Evolutionary conservation across 2,329 filamentous ascomycete genomes (phyloP).

Genomic region (Dryadomyces sulphureus): DNA sequence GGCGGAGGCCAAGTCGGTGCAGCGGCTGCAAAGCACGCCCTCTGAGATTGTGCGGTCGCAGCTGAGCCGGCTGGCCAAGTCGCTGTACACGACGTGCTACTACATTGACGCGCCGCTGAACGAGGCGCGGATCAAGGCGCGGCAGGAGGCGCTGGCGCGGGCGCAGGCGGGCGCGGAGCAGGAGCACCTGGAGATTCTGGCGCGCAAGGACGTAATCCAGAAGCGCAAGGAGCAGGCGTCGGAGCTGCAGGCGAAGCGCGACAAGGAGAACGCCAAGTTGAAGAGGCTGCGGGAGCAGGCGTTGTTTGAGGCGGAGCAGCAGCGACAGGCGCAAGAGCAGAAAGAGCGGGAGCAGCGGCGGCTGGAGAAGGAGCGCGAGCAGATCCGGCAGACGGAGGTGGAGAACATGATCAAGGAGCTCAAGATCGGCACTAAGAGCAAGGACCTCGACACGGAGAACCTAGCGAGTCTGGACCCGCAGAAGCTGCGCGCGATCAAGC

Average conservation of each 20-base stretch:
- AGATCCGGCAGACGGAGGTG: slow-evolving; percentile 82
- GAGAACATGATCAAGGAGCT: slow-evolving; percentile 87
- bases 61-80: slow-evolving; percentile 79
- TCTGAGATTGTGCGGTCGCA: slow-evolving; percentile 96
- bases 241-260: slow-evolving; percentile 71
- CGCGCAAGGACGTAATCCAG: slow-evolving; percentile 80
- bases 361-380: slow-evolving; percentile 73
- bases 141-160: slow-evolving; percentile 63
- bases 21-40: slow-evolving; percentile 92
- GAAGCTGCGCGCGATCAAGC: slow-evolving; percentile 83
- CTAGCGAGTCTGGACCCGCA: slow-evolving; percentile 79
- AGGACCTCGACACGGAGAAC: slow-evolving; percentile 64
- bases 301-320: slow-evolving; percentile 76
- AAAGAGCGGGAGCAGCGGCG: slow-evolving; percentile 79
- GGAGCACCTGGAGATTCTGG: slow-evolving; percentile 75
- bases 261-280: slow-evolving; percentile 82
- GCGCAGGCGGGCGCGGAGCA: slow-evolving; percentile 80
- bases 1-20: slow-evolving; percentile 67
- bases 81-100: slow-evolving; percentile 84
- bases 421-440: slow-evolving; percentile 68
- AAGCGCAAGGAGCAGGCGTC: slow-evolving; percentile 96
- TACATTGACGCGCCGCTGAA: slow-evolving; percentile 89
- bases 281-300: slow-evolving; percentile 79
- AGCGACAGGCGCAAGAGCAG: slow-evolving; percentile 82
- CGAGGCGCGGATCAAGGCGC: slow-evolving; percentile 63